A percentile compares a stretch with the other conserved stretches of the same genome.
Conservation (phyloP, 164 flowering plant genomes). For the Vitis rupestris region DNA sequence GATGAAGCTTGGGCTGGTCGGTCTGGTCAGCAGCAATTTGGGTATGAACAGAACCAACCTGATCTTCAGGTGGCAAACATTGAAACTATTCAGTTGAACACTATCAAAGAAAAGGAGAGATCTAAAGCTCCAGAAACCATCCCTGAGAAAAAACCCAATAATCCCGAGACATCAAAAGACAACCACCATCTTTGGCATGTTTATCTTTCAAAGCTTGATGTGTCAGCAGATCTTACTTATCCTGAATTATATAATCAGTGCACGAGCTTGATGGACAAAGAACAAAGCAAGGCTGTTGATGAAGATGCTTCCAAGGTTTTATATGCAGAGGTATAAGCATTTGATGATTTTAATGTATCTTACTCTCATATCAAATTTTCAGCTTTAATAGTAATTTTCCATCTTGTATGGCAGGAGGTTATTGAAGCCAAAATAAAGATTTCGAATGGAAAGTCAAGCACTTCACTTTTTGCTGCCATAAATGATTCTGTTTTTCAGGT, state of each 20-base stretch:
- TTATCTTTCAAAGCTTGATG: constrained; percentile 64
- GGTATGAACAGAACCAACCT: constrained; percentile 27
- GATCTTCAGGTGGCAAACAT: constrained; percentile 33
- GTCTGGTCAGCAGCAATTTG: constrained; percentile 21
- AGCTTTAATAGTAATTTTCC: neutral
- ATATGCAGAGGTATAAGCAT: constrained; percentile 10
- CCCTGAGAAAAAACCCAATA: constrained; percentile 25
- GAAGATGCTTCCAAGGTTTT: neutral
- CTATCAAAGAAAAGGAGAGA: constrained; percentile 11
- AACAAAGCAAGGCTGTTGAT: constrained; percentile 1
- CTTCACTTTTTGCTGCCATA: constrained; percentile 12
- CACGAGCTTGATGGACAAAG: constrained; percentile 3
- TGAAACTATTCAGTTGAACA: constrained; percentile 26
- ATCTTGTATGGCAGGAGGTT: constrained; percentile 4
- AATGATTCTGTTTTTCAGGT: constrained; percentile 19
- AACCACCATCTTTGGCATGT: constrained; percentile 17
- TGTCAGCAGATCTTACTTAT: constrained; percentile 48
- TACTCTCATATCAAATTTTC: neutral
- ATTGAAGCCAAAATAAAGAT: constrained; percentile 2
- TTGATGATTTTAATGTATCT: neutral
- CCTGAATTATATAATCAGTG: constrained; percentile 18
- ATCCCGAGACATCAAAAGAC: constrained; percentile 17
- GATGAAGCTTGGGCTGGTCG: constrained; percentile 41
- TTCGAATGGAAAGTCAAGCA: neutral
- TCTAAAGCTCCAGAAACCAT: constrained; percentile 19